Percentiles rank a stretch among this genome's conserved stretches.
These are phyloP conservation scores for Chlamydomonas asymmetrica DNA, from an alignment of 139 green algal genomes.

Conservation along the genomic window DNA sequence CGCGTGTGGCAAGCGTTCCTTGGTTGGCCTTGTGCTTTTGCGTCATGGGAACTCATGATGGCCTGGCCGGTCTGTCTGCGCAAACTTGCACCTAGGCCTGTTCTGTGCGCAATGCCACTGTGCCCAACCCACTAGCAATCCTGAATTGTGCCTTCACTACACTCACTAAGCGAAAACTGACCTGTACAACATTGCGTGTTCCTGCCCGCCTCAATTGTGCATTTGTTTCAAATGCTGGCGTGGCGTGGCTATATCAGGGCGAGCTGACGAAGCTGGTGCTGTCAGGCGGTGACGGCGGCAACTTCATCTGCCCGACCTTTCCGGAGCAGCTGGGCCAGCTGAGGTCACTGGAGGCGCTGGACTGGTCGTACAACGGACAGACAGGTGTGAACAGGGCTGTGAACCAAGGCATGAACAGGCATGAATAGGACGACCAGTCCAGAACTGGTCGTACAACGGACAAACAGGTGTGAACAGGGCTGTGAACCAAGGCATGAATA, in stretches of 20 bases:
- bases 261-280: constrained; percentile 21
- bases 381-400: background rate
- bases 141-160: background rate
- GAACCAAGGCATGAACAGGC: background rate
- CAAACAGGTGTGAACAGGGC: constrained; percentile 6
- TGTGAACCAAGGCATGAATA: background rate
- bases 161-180: background rate
- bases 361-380: constrained; percentile 21
- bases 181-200: background rate
- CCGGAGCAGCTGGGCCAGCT: constrained; percentile 9
- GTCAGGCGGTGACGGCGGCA: constrained; percentile 13
- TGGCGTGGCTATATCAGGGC: background rate
- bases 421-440: background rate
- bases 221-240: too few relatives aligned
- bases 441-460: too few relatives aligned
- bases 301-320: constrained; percentile 27
- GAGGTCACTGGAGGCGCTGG: background rate
- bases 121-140: background rate
- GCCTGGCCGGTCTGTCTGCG: background rate
- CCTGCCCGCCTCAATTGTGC: background rate
- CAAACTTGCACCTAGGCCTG: background rate
- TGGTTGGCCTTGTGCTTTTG: background rate
- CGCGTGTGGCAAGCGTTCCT: background rate
- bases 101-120: background rate
- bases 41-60: background rate